Evolutionary conservation across 2,329 filamentous ascomycete species (phyloP).

Genomic region (Lasiodiplodia gonubiensis): DNA sequence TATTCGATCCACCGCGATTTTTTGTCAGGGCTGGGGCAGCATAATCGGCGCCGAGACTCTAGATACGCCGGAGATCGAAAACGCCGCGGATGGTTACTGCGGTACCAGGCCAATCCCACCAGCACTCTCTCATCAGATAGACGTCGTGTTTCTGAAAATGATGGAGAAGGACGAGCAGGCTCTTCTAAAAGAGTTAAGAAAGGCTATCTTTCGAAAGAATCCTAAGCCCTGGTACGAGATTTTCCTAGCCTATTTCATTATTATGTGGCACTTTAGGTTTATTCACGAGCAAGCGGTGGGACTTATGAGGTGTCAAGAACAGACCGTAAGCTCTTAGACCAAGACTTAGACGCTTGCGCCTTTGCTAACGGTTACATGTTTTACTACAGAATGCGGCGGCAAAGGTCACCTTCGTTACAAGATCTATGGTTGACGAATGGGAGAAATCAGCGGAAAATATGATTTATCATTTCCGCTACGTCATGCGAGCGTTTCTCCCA

Average conservation of each 20-base stretch:
- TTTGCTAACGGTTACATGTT: not conserved
- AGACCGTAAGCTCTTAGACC: not conserved
- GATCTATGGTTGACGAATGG: slow-evolving; percentile 42
- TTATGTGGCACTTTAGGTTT: slow-evolving; percentile 46
- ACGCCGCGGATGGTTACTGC: slow-evolving; percentile 28
- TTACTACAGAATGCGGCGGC: not conserved
- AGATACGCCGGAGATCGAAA: not conserved
- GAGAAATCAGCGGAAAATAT: slow-evolving; percentile 40
- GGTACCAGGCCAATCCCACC: not conserved
- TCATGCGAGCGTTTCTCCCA: slow-evolving; percentile 40
- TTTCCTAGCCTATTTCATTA: slow-evolving; percentile 43
- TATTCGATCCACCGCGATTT: not conserved
- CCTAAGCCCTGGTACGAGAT: slow-evolving; percentile 48
- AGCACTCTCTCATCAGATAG: not conserved
- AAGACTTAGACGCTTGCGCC: not conserved
- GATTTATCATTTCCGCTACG: slow-evolving; percentile 42
- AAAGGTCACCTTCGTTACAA: not conserved
- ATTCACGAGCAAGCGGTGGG: slow-evolving; percentile 42
- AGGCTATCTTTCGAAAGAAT: slow-evolving; percentile 40
- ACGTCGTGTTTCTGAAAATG: not conserved
- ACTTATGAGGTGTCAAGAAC: slow-evolving; percentile 38
- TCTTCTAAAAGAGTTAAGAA: slow-evolving; percentile 37
- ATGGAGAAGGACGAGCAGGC: not conserved
- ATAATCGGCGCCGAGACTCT: not conserved
- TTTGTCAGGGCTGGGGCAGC: not conserved